Evolutionary conservation across 805 yeast genomes (phyloP), one percentile per base, ranked within the genome.

Genomic region (Kazachstania africana): DNA sequence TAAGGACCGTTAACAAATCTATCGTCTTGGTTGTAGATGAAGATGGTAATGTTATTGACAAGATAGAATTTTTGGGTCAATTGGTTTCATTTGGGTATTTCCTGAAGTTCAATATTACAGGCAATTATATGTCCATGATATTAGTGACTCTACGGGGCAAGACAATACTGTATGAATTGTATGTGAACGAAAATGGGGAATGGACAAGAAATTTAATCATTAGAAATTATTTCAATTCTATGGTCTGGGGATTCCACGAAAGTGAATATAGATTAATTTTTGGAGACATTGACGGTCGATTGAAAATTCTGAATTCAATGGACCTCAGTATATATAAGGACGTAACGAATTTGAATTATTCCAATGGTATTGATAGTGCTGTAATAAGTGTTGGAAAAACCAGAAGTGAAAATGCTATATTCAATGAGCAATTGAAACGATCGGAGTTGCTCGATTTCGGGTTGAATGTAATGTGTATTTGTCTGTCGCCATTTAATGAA

Each of bases 1-100:
- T n/a, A n/a, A n/a, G n/a, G n/a, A n/a, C n/a, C n/a, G n/a, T n/a
- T n/a, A n/a, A n/a, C n/a, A n/a, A n/a, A n/a, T n/a, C n/a, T n/a
- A n/a, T n/a, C n/a, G n/a, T n/a, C n/a, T n/a, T n/a, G n/a, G n/a
- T n/a, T n/a, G n/a, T n/a, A n/a, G n/a, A n/a, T n/a, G n/a, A n/a
- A n/a, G n/a, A n/a, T n/a, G n/a, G n/a, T n/a, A n/a, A n/a, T n/a
- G 18, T 44, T 9, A 32, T 50, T 16, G 55, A 50, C 24, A 31
- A 37, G 8, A 28, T 47, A 12, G 44, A 39, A 27, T 45, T 45
- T 16, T 29, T 34, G 12, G 53, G 53, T 4, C 52, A 48, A 26
- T 19, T 33, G 1, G 15, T 50, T 2, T 30, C 42, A 6, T 28
- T 29, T 19, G 42, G 40, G 20, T 28, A 32, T 14, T 43, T 50